These are phyloP conservation scores for Sporothrix protearum DNA, from an alignment of 2,329 filamentous ascomycete genomes.

Conservation along the genomic window DNA sequence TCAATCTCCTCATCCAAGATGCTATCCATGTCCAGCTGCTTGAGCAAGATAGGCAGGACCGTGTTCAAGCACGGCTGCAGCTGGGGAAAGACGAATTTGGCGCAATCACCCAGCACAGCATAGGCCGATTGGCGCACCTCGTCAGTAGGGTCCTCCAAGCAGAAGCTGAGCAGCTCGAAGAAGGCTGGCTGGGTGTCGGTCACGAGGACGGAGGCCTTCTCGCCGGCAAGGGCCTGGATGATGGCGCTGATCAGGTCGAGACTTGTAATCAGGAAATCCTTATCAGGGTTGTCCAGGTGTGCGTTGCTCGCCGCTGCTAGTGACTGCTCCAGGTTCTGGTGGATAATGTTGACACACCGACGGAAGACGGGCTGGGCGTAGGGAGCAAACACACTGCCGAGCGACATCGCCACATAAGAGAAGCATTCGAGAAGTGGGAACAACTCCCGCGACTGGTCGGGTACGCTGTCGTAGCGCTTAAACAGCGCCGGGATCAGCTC, in stretches of 20 bases:
- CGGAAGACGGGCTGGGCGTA: constrained; percentile 84
- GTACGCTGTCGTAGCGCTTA: constrained; percentile 78
- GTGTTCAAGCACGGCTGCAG: constrained; percentile 69
- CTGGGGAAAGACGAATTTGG: constrained; percentile 84
- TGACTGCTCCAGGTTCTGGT: constrained; percentile 81
- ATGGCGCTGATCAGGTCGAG: constrained; percentile 90
- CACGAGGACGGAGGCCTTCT: constrained; percentile 73
- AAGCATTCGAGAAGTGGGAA: constrained; percentile 95
- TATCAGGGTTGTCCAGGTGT: constrained; percentile 75
- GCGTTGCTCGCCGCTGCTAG: constrained; percentile 66
- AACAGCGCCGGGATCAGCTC: constrained; percentile 92
- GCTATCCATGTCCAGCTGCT: constrained; percentile 78
- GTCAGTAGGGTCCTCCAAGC: constrained; percentile 85
- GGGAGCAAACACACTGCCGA: constrained; percentile 75
- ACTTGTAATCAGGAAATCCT: constrained; percentile 95
- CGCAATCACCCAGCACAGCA: constrained; percentile 88
- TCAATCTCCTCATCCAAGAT: constrained; percentile 77
- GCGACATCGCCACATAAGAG: constrained; percentile 85
- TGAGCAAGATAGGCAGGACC: constrained; percentile 77
- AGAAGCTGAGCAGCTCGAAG: constrained; percentile 86
- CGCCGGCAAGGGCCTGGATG: constrained; percentile 77
- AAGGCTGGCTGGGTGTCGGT: constrained; percentile 72
- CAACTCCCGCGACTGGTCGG: constrained; percentile 85
- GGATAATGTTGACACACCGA: constrained; percentile 86
- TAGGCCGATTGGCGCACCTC: constrained; percentile 96